Evolutionary conservation across 805 yeast genomes (phyloP).

Genomic region (Citeromyces matritensis): DNA sequence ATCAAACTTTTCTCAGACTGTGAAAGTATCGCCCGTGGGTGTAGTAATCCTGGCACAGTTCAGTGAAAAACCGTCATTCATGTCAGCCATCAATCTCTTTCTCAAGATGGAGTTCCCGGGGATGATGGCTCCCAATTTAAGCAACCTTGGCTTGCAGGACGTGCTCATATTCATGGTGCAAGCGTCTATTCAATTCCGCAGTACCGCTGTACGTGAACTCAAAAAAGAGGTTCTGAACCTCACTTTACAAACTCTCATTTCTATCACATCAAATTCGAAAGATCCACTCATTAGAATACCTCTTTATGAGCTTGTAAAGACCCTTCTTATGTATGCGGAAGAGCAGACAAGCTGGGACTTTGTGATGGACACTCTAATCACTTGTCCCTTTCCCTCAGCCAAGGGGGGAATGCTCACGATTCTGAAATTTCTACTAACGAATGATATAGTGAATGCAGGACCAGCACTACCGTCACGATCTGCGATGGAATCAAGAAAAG

Average conservation of each 20-base stretch:
- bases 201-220: too few species aligned
- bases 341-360: slow-evolving; percentile 45
- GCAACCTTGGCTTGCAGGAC: slow-evolving; percentile 9
- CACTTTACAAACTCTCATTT: too few species aligned
- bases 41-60: slow-evolving; percentile 11
- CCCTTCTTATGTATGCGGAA: slow-evolving; percentile 40
- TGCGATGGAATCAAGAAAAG: too few species aligned
- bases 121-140: slow-evolving; percentile 9
- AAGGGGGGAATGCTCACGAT: slow-evolving; percentile 50
- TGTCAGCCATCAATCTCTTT: slow-evolving; percentile 21
- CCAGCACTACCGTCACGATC: too few species aligned
- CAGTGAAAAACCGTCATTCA: slow-evolving; percentile 5
- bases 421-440: slow-evolving; percentile 48
- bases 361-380: slow-evolving; percentile 43
- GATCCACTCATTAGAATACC: too few species aligned
- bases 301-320: slow-evolving; percentile 43
- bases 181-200: slow-evolving; percentile 11
- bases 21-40: slow-evolving; percentile 17
- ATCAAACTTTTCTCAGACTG: slow-evolving; percentile 8
- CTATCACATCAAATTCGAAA: too few species aligned
- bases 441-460: slow-evolving; percentile 4
- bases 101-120: slow-evolving; percentile 25
- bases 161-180: slow-evolving; percentile 18
- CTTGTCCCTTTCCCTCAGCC: slow-evolving; percentile 51
- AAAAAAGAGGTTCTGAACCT: too few species aligned